phyloP scores from a whole-genome alignment of 2,329 filamentous ascomycete genomes.

The Fusarium staphyleae region DNA sequence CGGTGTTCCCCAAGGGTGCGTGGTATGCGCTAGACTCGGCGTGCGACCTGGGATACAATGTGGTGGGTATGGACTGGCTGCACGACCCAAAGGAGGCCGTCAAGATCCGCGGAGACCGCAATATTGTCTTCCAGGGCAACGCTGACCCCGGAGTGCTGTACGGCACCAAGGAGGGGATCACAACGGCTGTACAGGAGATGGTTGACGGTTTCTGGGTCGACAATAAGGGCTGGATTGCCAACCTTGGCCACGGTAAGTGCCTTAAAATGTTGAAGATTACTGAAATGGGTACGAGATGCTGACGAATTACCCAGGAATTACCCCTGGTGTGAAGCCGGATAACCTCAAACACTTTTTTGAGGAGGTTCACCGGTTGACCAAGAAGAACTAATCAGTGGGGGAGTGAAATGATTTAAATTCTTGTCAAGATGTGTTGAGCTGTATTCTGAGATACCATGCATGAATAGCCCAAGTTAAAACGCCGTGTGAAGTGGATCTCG shows the following conservation, averaged over 20 bases:
- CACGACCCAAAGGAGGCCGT: constrained; percentile 87
- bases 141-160: constrained; percentile 94
- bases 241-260: constrained; percentile 86
- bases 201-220: constrained; percentile 80
- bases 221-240: constrained; percentile 95
- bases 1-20: constrained; percentile 96
- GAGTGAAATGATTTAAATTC: not conserved
- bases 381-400: constrained; percentile 45
- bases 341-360: constrained; percentile 93
- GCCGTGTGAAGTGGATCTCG: no score
- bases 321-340: constrained; percentile 92
- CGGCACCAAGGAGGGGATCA: constrained; percentile 82
- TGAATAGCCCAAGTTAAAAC: not conserved
- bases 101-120: constrained; percentile 76
- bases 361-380: constrained; percentile 80
- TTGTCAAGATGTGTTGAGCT: not conserved
- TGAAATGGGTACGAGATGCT: constrained; percentile 10
- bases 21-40: constrained; percentile 92
- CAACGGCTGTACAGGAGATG: constrained; percentile 82
- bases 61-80: constrained; percentile 94
- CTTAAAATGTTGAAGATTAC: no score
- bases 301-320: constrained; percentile 71
- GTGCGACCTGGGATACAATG: constrained; percentile 89
- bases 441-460: constrained; percentile 7
- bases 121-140: constrained; percentile 87